These are phyloP conservation scores for Monosporascus sp. DNA, from an alignment of 2,329 filamentous ascomycete genomes.

Conservation along the genomic window DNA sequence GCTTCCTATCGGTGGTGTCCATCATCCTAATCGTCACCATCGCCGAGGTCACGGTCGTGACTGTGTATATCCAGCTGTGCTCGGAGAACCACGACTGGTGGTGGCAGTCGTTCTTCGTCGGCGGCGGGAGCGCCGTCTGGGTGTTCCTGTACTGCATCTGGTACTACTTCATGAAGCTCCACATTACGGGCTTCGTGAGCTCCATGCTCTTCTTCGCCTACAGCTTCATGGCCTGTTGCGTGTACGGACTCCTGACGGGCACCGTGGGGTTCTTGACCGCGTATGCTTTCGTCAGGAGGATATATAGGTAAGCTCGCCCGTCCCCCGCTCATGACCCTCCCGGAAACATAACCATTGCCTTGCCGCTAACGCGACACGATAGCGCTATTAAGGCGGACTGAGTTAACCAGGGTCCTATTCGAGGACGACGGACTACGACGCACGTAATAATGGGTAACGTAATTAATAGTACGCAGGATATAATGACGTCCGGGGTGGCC, in stretches of 20 bases:
- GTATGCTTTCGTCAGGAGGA: slow-evolving; percentile 76
- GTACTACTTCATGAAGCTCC: slow-evolving; percentile 77
- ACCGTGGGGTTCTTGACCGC: slow-evolving; percentile 81
- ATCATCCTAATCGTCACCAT: slow-evolving; percentile 70
- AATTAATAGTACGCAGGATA: neutral
- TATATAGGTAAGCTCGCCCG: slow-evolving; percentile 61
- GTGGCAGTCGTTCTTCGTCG: slow-evolving; percentile 83
- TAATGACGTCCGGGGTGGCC: no score
- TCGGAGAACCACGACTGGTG: slow-evolving; percentile 87
- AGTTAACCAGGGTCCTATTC: slow-evolving; percentile 12
- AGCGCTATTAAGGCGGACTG: slow-evolving; percentile 50
- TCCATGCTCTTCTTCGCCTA: slow-evolving; percentile 81
- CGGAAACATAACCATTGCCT: neutral
- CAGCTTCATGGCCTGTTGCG: slow-evolving; percentile 72
- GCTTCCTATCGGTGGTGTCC: slow-evolving; percentile 72
- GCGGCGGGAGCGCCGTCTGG: slow-evolving; percentile 72
- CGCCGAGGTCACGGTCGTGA: slow-evolving; percentile 77
- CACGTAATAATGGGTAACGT: slow-evolving; percentile 2
- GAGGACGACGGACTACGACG: slow-evolving; percentile 2
- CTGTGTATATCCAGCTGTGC: slow-evolving; percentile 77
- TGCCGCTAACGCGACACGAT: neutral
- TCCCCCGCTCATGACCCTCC: neutral
- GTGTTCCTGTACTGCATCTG: slow-evolving; percentile 78
- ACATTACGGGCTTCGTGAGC: slow-evolving; percentile 75
- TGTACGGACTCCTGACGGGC: slow-evolving; percentile 76